Evolutionary conservation across 2,329 filamentous ascomycete genomes (phyloP).

Genomic region (Graphium sp.): DNA sequence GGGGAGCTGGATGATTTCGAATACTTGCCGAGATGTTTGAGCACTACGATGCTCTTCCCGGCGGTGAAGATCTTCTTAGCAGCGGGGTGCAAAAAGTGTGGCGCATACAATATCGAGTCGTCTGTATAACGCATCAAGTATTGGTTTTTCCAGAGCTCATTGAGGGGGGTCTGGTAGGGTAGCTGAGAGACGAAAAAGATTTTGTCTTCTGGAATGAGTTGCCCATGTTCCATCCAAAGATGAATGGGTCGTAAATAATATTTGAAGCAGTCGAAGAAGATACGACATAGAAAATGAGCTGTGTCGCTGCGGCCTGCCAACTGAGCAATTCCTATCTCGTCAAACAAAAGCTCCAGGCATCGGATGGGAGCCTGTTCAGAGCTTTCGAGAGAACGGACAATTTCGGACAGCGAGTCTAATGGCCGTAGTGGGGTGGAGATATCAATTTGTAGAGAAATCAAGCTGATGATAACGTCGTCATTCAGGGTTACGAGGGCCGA

Average conservation of each 20-base stretch:
- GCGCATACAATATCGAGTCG: constrained; percentile 47
- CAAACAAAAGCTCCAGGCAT: constrained; percentile 66
- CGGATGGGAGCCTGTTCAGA: constrained; percentile 40
- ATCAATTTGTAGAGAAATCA: constrained; percentile 44
- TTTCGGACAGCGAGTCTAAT: constrained; percentile 40
- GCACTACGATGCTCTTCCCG: constrained; percentile 74
- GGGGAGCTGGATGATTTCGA: too few relatives aligned
- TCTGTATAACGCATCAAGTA: constrained; percentile 49
- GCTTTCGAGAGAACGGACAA: constrained; percentile 40
- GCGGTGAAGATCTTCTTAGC: constrained; percentile 64
- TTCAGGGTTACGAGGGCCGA: constrained; percentile 35
- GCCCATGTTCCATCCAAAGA: constrained; percentile 71
- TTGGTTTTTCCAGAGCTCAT: constrained; percentile 60
- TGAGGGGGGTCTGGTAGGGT: constrained; percentile 35
- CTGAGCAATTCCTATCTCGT: constrained; percentile 52
- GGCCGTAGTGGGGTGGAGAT: constrained; percentile 34
- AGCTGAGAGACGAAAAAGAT: constrained; percentile 60
- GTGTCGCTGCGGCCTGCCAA: constrained; percentile 43
- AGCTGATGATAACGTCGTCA: constrained; percentile 43
- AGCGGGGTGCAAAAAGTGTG: constrained; percentile 56
- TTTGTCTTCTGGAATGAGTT: constrained; percentile 45
- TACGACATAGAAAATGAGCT: constrained; percentile 45
- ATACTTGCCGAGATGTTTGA: constrained; percentile 52
- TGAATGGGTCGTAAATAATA: constrained; percentile 69
- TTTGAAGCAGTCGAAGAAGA: constrained; percentile 70